phyloP scores from a whole-genome alignment of 768 basidiomycete species.

The Pulveroboletus sp. region DNA sequence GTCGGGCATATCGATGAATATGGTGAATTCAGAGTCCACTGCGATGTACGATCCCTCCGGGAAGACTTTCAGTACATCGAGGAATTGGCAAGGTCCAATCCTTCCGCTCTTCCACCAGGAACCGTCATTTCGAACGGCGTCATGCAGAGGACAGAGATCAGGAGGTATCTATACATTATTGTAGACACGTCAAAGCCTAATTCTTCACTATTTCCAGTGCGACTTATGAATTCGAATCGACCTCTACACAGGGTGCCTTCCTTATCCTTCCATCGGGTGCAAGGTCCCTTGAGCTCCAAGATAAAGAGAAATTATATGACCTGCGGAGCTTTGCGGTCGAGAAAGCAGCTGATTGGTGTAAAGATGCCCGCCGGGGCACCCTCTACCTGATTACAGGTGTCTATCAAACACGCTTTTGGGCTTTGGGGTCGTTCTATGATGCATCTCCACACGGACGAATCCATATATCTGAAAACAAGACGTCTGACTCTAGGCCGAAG shows the following conservation, averaged over 20 bases:
- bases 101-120: too few relatives aligned
- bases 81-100: too few relatives aligned
- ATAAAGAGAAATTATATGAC: neutral
- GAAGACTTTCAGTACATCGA: too few relatives aligned
- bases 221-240: neutral
- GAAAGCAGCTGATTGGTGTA: neutral
- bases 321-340: neutral
- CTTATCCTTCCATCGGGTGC: slow-evolving; percentile 7
- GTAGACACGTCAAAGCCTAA: neutral
- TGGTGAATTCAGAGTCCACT: slow-evolving; percentile 30
- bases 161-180: neutral
- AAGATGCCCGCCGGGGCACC: neutral
- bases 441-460: neutral
- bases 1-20: slow-evolving; percentile 28
- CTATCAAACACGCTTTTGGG: neutral
- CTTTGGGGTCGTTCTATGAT: neutral
- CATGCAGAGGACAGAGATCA: too few relatives aligned
- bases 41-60: slow-evolving; percentile 27
- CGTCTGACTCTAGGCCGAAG: too few relatives aligned
- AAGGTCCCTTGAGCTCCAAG: neutral
- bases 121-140: neutral
- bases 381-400: slow-evolving; percentile 7
- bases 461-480: neutral
- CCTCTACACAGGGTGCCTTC: neutral
- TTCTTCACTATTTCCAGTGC: neutral